Evolutionary conservation across 768 basidiomycete species (phyloP), one percentile per base, ranked within the genome.

Genomic region (Terana coerulea): DNA sequence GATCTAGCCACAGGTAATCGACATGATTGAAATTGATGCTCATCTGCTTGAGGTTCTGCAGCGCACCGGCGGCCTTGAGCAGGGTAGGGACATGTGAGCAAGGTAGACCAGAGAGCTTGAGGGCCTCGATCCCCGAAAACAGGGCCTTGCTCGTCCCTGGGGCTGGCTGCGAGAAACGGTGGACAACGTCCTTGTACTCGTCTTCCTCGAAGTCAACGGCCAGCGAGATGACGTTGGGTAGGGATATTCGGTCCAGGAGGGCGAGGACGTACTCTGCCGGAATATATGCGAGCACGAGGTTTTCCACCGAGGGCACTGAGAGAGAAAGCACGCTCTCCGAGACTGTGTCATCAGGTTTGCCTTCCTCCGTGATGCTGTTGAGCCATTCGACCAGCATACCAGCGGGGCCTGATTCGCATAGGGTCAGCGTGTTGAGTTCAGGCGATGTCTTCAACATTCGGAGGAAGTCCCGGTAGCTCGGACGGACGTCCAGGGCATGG

Each of bases 401-500:
- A 2, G 67, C 61, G 11, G 88, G 85, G 0, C 86, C 84, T 9
- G 87, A 86, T 40, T 71, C 59, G 31, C 70, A 72, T 8, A 90
- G 69, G 2, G 71, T 72, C 49, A 91, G 74, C 1, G 63, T 72
- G 26, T 71, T 64, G 8, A 90, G 74, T 33, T 77, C 67, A 2
- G 86, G 78, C 3, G 82, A 83, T 21, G 65, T 58, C 9, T 66
- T 63, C 33, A 91, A 61, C 17, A 86, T 80, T 26, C 73, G 61
- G 24, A 66, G 60, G 56, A 89, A 83, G 12, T 76, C 72, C 9
- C 59, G 52, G 65, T 76, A 86, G 3, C 75, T 72, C 1, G 86
- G 88, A 11, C 85, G 78, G 12, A 83, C 83, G 59, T 85, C 79
- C 25, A 75, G 70, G 8, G 75, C 64, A 58, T 86, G 86, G 67